Percentiles rank a stretch among this genome's conserved stretches.
Conservation (phyloP, 495 filamentous ascomycete genomes). For the Aspergillus sparsus region DNA sequence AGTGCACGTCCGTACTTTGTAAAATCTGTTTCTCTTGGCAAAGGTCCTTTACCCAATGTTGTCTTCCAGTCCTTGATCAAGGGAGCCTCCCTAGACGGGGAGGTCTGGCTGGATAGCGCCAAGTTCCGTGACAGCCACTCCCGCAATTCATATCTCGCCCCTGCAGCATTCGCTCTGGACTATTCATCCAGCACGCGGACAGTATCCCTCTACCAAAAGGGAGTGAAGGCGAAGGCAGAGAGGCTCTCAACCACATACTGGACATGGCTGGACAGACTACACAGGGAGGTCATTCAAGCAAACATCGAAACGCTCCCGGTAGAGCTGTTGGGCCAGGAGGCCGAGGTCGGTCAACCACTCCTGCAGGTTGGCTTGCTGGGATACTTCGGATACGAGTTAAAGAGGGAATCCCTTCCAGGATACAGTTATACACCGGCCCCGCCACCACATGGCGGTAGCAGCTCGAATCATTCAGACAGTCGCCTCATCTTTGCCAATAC, state of each 20-base stretch:
- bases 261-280: slow-evolving; percentile 11
- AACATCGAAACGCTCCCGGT: slow-evolving; percentile 2
- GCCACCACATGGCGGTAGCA: background rate
- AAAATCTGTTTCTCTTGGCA: background rate
- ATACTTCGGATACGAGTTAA: slow-evolving; percentile 9
- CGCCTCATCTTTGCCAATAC: slow-evolving; percentile 2
- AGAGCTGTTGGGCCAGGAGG: slow-evolving; percentile 5
- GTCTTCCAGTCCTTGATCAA: slow-evolving; percentile 8
- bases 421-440: background rate
- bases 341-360: slow-evolving; percentile 10
- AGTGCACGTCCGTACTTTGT: background rate
- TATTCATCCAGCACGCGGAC: slow-evolving; percentile 6
- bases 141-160: slow-evolving; percentile 7
- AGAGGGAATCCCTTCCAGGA: slow-evolving; percentile 7
- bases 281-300: slow-evolving; percentile 5
- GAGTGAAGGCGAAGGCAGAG: background rate
- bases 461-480: slow-evolving; percentile 4
- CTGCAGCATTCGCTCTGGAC: slow-evolving; percentile 2
- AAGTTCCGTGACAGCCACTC: slow-evolving; percentile 14
- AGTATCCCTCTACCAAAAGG: slow-evolving; percentile 3
- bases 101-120: slow-evolving; percentile 13
- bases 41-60: background rate
- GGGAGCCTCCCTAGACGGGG: slow-evolving; percentile 1
- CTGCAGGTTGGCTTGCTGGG: slow-evolving; percentile 9
- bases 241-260: background rate